Conservation (phyloP, 192 early-diverging fungal genomes). For the Backusella tuberculispora region DNA sequence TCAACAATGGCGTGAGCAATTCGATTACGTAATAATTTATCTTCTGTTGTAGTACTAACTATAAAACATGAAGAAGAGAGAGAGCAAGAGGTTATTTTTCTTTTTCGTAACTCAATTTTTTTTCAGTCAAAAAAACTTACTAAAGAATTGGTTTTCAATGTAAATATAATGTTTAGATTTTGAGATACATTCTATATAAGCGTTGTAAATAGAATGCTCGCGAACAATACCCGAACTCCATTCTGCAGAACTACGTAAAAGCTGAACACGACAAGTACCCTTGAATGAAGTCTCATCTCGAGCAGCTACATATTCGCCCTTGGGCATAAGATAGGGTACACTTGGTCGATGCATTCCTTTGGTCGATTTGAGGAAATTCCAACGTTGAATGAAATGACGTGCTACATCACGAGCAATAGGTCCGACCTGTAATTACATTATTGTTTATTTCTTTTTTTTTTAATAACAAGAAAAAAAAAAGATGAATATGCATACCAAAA, state of each 20-base stretch:
- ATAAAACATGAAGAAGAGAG: neutral
- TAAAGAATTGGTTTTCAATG: conserved; percentile 95
- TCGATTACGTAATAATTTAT: conserved; percentile 26
- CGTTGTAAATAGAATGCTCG: conserved; percentile 75
- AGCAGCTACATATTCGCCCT: conserved; percentile 69
- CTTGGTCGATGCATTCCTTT: conserved; percentile 64
- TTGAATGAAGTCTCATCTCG: conserved; percentile 59
- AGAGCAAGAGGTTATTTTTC: neutral
- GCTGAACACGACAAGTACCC: conserved; percentile 67
- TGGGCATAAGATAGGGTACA: conserved; percentile 72
- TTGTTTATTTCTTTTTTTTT: neutral
- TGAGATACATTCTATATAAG: conserved; percentile 58
- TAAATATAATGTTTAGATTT: conserved; percentile 60
- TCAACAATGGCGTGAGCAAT: conserved; percentile 66
- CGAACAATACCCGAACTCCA: conserved; percentile 72
- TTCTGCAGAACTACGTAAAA: conserved; percentile 65
- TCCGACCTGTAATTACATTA: conserved; percentile 48
- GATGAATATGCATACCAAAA: neutral
- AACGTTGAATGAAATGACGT: conserved; percentile 86
- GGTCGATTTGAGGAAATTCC: conserved; percentile 82
- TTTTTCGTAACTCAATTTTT: neutral
- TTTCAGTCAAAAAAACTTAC: conserved; percentile 36
- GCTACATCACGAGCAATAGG: conserved; percentile 79
- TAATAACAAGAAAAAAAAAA: neutral
- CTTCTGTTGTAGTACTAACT: conserved; percentile 30